Evolutionary conservation across 2,329 filamentous ascomycete genomes (phyloP), one percentile per base, ranked within the genome.

Genomic region (Alternaria triticina): DNA sequence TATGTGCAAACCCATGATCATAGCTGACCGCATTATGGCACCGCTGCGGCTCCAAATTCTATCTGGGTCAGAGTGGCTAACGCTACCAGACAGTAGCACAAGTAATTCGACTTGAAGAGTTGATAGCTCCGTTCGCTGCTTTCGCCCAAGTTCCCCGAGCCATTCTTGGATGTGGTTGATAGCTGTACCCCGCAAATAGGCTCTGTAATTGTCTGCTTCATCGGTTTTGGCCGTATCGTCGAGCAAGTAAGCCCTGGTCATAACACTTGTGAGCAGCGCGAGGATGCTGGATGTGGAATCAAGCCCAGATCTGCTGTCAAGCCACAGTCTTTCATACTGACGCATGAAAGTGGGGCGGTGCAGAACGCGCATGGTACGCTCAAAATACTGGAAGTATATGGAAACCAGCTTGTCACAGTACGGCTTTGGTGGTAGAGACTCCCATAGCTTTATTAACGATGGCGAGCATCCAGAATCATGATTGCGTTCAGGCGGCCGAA

Each of bases 1-100:
- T 1, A 79, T 76, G 64, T 83, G 81, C 11, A 83, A 59, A 3
- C 82, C 82, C 74, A 83, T 80, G 12, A 73, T 73, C 70, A 82
- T 81, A 11, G 82, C 82, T 12, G 75, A 78, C 8, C 81, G 79
- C 17, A 82, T 73, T 12, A 83, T 59, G 0, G 77, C 75, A 3
- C 82, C 82, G 2, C 77, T 67, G 5, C 55, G 54, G 54, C 59
- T 70, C 79, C 71, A 74, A 2, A 70, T 25, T 54, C 65, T 68
- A 23, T 72, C 71, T 6, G 66, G 64, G 3, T 63, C 49, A 0
- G 65, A 25, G 3, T 64, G 54, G 30, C 65, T 58, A 8, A 73
- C 55, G 23, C 56, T 61, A 27, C 54, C 64, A 17, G 70, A 64
- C 6, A 70, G 49, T n/a, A 71, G 59, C 4, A 73, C 47, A 5